Evolutionary conservation across 176 grass and related monocot genomes (phyloP).

Genomic region (Lolium rigidum): DNA sequence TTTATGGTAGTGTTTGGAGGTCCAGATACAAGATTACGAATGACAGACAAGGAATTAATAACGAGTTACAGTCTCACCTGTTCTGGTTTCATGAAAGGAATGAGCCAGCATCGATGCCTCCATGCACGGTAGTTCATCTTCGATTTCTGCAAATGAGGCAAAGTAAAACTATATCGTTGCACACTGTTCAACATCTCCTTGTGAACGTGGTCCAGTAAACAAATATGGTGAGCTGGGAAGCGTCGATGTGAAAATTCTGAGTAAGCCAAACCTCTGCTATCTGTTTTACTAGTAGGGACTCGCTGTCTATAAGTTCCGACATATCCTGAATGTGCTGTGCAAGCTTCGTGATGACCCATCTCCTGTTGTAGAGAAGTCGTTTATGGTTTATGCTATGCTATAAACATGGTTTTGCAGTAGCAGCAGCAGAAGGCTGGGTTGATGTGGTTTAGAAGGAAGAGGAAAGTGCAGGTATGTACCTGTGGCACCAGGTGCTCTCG

Average conservation of each 20-base stretch:
- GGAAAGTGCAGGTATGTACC: conserved; percentile 30
- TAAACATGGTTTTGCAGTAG: conserved; percentile 7
- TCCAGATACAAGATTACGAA: neutral
- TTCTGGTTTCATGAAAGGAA: conserved; percentile 72
- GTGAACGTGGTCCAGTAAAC: too few relatives aligned
- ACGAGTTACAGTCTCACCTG: conserved; percentile 50
- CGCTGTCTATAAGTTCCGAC: conserved; percentile 56
- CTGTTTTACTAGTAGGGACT: conserved; percentile 78
- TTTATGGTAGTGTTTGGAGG: conserved; percentile 11
- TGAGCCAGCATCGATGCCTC: conserved; percentile 91
- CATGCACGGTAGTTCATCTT: conserved; percentile 99
- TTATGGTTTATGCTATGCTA: neutral
- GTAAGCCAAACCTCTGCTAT: conserved; percentile 73
- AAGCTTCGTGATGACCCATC: conserved; percentile 84
- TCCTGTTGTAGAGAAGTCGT: conserved; percentile 57
- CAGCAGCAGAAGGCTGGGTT: conserved; percentile 9
- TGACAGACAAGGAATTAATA: neutral
- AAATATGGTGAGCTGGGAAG: conserved; percentile 23
- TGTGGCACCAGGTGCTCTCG: conserved; percentile 71
- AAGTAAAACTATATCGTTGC: conserved; percentile 28
- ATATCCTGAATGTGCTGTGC: conserved; percentile 55
- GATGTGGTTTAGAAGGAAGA: neutral
- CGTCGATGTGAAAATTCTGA: conserved; percentile 20
- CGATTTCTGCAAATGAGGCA: conserved; percentile 66
- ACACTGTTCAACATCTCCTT: too few relatives aligned